Conservation (phyloP, 352 stramenopile genomes). For the Phytopythium boreale region DNA sequence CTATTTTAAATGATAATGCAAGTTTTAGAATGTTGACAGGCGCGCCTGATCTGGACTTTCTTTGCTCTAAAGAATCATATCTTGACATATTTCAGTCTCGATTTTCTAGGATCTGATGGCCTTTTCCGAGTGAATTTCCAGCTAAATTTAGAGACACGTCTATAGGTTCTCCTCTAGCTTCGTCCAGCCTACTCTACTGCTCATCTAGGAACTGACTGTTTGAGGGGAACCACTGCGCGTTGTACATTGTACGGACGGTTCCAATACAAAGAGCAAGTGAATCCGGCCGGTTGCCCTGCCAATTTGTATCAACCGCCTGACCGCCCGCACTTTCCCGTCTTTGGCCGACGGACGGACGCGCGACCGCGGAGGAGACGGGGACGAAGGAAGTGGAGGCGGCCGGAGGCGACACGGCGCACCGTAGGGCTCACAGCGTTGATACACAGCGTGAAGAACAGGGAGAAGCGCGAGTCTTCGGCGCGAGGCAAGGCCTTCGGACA, state of each 20-base stretch:
- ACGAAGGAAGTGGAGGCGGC: background rate
- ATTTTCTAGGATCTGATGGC: no score
- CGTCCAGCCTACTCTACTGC: no score
- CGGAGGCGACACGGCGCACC: background rate
- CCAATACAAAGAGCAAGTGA: background rate
- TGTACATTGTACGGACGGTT: background rate
- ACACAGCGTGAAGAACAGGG: background rate
- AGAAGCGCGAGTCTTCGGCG: background rate
- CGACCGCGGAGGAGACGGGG: background rate
- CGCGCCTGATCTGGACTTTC: no score
- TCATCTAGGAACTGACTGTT: conserved; percentile 1
- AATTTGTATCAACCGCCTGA: background rate
- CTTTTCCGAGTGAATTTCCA: no score
- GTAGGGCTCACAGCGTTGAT: background rate
- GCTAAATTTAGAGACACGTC: background rate
- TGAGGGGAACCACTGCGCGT: background rate
- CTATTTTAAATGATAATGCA: no score
- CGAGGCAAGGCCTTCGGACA: no score
- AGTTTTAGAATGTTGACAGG: no score
- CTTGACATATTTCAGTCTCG: no score
- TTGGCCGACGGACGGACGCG: background rate
- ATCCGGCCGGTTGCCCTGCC: background rate
- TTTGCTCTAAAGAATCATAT: no score
- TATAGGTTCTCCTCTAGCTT: no score
- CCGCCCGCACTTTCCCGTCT: conserved; percentile 3